Evolutionary conservation across 2,329 filamentous ascomycete species (phyloP).

Genomic region (Paradendryphiella salina): DNA sequence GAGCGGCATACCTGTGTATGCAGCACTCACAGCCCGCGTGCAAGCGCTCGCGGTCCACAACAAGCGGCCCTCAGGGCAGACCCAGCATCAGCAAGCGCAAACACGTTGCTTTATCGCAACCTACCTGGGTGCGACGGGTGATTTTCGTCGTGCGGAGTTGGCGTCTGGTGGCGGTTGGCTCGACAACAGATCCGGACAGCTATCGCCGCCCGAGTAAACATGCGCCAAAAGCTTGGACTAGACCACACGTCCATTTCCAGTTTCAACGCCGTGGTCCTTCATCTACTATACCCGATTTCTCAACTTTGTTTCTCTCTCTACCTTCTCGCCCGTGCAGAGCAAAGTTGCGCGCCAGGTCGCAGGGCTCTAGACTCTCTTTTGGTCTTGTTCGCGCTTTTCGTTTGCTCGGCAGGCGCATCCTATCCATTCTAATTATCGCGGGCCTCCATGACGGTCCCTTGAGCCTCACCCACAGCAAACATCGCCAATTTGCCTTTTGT

Average conservation of each 20-base stretch:
- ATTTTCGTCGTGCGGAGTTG: slow-evolving; percentile 21
- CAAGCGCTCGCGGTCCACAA: no score
- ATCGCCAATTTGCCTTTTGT: slow-evolving; percentile 15
- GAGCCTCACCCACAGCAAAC: slow-evolving; percentile 20
- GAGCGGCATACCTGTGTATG: no score
- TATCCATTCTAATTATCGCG: slow-evolving; percentile 26
- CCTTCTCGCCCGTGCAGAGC: slow-evolving; percentile 27
- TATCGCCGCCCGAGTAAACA: slow-evolving; percentile 13
- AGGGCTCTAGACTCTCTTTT: slow-evolving; percentile 24
- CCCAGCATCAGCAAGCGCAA: neutral
- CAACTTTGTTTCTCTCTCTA: slow-evolving; percentile 40
- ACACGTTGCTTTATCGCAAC: neutral
- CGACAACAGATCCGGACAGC: slow-evolving; percentile 12
- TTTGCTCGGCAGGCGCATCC: slow-evolving; percentile 35
- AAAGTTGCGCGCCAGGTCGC: slow-evolving; percentile 26
- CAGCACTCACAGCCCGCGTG: no score
- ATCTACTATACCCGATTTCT: slow-evolving; percentile 24
- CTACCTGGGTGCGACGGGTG: no score
- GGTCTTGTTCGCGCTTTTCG: slow-evolving; percentile 16
- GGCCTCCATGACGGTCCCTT: slow-evolving; percentile 36
- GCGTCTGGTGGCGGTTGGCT: slow-evolving; percentile 8
- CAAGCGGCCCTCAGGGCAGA: neutral
- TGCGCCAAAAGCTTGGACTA: slow-evolving; percentile 17
- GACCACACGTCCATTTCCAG: slow-evolving; percentile 29
- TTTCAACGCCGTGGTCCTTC: slow-evolving; percentile 29